Evolutionary conservation across 164 flowering plant species (phyloP), one percentile per base, ranked within the genome.

Genomic region (Magnolia officinalis): DNA sequence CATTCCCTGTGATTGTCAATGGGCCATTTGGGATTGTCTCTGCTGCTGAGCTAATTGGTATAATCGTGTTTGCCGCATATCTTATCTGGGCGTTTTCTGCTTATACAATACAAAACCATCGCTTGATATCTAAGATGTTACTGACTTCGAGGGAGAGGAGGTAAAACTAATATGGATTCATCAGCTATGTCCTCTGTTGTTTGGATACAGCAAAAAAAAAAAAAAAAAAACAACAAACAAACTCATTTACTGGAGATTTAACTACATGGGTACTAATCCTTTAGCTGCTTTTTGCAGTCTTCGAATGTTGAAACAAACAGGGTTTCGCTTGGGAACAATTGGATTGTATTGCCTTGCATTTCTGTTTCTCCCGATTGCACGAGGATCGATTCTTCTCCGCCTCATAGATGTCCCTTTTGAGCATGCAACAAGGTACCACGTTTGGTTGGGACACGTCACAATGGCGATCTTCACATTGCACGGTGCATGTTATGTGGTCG

Each of bases 1-100:
- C 99, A 2, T 89, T 95, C 74, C 99, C 98, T 1, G 84, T 89
- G 11, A 82, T 93, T 29, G 90, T 93, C 45, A 89, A 89, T 80
- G 98, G 97, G 63, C 97, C 95, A n/a, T 92, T 95, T 79, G 98
- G 98, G 45, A 96, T 95, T 74, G 95, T 95, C 72, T 86, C 96
- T n/a, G 97, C 93, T 19, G 92, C 92, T 6, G 99, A 95, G 78
- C 80, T 92, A 9, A 85, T 95, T 73, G 98, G 96, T 45, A 91
- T 93, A 69, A 8, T 87, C 18, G 66, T 92, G 23, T 81, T 93
- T 74, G 31, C 72, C 50, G 86, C 74, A 24, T 93, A 80, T 69
- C 67, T 93, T 51, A 21, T 95, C 61, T 92, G 91, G 90, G 91
- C 93, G 24, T 61, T 82, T 50, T 78, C 78, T 74, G 83, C 75